Percentiles rank a stretch among this genome's conserved stretches.
These are phyloP conservation scores for Metarhizium guizhouense DNA, from an alignment of 2,329 filamentous ascomycete species.

Conservation along the genomic window DNA sequence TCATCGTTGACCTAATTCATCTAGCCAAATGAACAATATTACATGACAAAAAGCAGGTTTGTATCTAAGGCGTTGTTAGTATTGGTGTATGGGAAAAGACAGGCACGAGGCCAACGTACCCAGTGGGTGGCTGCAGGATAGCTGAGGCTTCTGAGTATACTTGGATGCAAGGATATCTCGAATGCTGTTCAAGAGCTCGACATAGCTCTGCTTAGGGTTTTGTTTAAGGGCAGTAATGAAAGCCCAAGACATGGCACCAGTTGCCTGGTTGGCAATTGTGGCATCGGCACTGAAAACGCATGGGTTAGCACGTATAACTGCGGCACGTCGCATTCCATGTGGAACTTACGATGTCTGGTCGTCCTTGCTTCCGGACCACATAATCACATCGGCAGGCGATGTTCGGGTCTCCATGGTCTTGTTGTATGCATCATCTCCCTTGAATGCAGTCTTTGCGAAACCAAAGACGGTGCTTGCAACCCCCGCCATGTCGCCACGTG, in stretches of 20 bases:
- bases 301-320: constrained; percentile 5
- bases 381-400: constrained; percentile 88
- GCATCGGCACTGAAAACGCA: constrained; percentile 65
- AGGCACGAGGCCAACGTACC: constrained; percentile 49
- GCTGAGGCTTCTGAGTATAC: constrained; percentile 90
- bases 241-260: constrained; percentile 96
- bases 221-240: constrained; percentile 88
- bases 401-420: constrained; percentile 83
- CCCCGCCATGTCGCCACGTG: constrained; percentile 71
- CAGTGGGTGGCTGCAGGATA: constrained; percentile 91
- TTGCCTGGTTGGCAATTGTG: constrained; percentile 78
- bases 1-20: not conserved
- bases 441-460: constrained; percentile 80
- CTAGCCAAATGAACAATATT: not conserved
- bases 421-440: constrained; percentile 69
- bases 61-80: constrained; percentile 8
- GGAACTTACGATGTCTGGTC: constrained; percentile 67
- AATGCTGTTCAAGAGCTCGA: constrained; percentile 90
- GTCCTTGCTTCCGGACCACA: constrained; percentile 97
- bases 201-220: constrained; percentile 92
- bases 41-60: not conserved
- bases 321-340: not conserved
- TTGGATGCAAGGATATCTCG: constrained; percentile 79
- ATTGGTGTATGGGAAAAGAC: not conserved
- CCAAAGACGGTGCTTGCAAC: constrained; percentile 74